Evolutionary conservation across 305 asterid species (phyloP), one percentile per base, ranked within the genome.

Genomic region (Plantago rigida): DNA sequence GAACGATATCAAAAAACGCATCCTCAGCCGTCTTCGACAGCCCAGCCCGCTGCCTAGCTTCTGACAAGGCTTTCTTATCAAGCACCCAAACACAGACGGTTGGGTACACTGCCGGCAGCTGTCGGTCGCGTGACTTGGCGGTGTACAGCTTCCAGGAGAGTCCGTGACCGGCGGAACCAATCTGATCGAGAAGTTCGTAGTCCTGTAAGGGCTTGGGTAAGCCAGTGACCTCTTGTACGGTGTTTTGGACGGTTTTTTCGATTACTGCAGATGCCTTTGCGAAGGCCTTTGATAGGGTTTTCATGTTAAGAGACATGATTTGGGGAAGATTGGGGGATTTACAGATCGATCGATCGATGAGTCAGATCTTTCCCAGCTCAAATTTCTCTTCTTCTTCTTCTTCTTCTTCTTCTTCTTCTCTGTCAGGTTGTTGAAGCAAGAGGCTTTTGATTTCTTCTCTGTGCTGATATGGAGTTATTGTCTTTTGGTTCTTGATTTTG

Each of bases 171-270:
- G 97, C 95, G 19, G 99, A 86, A 13, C 92, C 99, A 92, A 92
- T 85, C 89, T 89, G 99, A 68, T 89, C 87, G 50, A 71, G 51
- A 64, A 92, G 78, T 4, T 83, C 81, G 78, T 89, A 89, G 75
- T 92, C 99, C 75, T 89, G 97, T 71, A 89, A 77, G 54, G 97
- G 77, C 48, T 79, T 79, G 26, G 97, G 99, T 4, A 89, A 69
- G 12, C 99, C 99, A 59, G 99, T 85, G 11, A 92, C 99, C 74
- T 92, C 99, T 26, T 89, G 97, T 11, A 92, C 99, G 68, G 99
- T 92, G 46, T 86, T 86, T 59, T 89, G 95, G n/a, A 92, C 97
- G 49, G 97, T 92, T 71, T 92, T 92, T 82, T 92, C 98, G 80
- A 92, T 84, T 65, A 74, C 95, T 6, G 89, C 89, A 0, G 94